Percentiles rank a stretch among this genome's conserved stretches.
Evolutionary conservation across 2,329 filamentous ascomycete species (phyloP).

Genomic region (Aspergillus vadensis): DNA sequence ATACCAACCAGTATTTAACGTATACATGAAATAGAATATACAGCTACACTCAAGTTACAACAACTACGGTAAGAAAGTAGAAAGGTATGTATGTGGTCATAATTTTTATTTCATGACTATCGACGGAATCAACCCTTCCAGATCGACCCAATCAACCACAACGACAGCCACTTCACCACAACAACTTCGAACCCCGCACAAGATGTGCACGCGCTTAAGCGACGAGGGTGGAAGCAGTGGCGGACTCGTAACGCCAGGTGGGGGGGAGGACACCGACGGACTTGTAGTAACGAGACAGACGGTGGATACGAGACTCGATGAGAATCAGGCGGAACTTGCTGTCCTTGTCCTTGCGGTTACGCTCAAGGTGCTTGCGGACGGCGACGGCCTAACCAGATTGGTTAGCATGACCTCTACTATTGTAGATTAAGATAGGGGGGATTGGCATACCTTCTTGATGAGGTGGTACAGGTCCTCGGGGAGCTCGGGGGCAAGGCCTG

Average conservation of each 20-base stretch:
- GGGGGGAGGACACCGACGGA: slow-evolving; percentile 80
- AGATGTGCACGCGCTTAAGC: slow-evolving; percentile 59
- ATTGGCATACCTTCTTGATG: slow-evolving; percentile 89
- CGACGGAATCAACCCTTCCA: not conserved
- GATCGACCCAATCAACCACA: not conserved
- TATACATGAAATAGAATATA: too few species aligned
- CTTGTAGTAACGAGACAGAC: slow-evolving; percentile 99
- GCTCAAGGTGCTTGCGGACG: slow-evolving; percentile 99
- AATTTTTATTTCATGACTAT: not conserved
- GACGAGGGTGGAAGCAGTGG: slow-evolving; percentile 92
- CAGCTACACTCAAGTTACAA: too few species aligned
- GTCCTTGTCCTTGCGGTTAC: slow-evolving; percentile 99
- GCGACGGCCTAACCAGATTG: slow-evolving; percentile 71
- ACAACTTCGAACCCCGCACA: not conserved
- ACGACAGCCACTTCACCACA: not conserved
- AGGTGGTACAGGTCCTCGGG: slow-evolving; percentile 99
- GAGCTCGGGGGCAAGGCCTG: slow-evolving; percentile 97
- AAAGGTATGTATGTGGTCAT: too few species aligned
- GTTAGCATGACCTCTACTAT: slow-evolving; percentile 9
- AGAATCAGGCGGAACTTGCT: slow-evolving; percentile 99
- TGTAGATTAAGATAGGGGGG: not conserved
- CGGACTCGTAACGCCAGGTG: slow-evolving; percentile 98
- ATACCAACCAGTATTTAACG: not conserved
- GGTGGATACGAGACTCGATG: slow-evolving; percentile 99
- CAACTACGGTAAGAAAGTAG: not conserved